Percentiles rank a stretch among this genome's conserved stretches.
Evolutionary conservation across 768 basidiomycete species (phyloP).

Genomic region (Boletus huronensis): DNA sequence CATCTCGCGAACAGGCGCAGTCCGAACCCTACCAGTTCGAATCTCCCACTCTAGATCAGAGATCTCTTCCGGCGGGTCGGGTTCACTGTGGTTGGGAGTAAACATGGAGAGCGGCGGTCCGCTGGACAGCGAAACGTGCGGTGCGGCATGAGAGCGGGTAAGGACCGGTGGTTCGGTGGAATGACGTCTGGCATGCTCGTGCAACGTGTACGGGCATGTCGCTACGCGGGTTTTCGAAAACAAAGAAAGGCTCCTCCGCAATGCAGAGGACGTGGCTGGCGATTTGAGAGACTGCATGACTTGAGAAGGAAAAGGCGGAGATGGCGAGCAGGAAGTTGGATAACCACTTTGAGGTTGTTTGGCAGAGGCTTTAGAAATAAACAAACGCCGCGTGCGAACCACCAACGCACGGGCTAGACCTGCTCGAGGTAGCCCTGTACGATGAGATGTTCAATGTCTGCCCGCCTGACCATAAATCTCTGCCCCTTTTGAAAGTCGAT

Average conservation of each 20-base stretch:
- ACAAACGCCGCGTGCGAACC: conserved; percentile 10
- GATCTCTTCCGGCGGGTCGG: conserved; percentile 26
- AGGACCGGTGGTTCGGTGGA: conserved; percentile 18
- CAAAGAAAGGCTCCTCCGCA: neutral
- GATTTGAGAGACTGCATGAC: conserved; percentile 12
- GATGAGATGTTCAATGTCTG: conserved; percentile 92
- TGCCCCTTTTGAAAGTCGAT: conserved; percentile 90
- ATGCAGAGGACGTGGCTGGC: neutral
- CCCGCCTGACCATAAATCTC: conserved; percentile 81
- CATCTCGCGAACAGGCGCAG: conserved; percentile 12
- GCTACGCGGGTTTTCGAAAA: neutral
- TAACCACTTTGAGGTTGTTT: conserved; percentile 18
- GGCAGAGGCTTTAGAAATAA: conserved; percentile 21
- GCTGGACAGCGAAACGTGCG: conserved; percentile 5
- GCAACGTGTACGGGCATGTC: neutral
- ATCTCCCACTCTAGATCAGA: conserved; percentile 78
- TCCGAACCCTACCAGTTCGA: conserved; percentile 53
- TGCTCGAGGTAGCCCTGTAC: conserved; percentile 92
- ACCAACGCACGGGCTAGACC: conserved; percentile 45
- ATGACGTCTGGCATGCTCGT: conserved; percentile 3
- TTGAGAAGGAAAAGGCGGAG: neutral
- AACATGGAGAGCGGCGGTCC: conserved; percentile 21
- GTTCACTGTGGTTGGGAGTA: conserved; percentile 16
- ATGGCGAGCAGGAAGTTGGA: neutral
- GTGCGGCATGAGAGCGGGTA: neutral